These are phyloP conservation scores for Aspergillus tubingensis DNA, from an alignment of 2,329 filamentous ascomycete species.

Conservation along the genomic window DNA sequence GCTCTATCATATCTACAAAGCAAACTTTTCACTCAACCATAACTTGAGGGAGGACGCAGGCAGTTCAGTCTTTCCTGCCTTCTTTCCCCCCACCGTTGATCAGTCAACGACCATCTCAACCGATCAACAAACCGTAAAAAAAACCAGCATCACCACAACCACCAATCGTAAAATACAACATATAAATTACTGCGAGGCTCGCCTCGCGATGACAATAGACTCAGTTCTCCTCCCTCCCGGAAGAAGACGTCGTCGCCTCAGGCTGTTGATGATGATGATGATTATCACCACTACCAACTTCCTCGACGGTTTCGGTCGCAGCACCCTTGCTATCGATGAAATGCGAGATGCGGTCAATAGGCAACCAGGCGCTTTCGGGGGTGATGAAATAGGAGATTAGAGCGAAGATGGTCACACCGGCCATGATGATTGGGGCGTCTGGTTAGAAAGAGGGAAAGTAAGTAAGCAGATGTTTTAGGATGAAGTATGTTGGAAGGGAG, in stretches of 20 bases:
- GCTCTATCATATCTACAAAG: not conserved
- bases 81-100: not conserved
- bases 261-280: not conserved
- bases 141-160: not conserved
- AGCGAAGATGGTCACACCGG: constrained; percentile 51
- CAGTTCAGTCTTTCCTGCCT: not conserved
- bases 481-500: not conserved
- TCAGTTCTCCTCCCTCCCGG: not conserved
- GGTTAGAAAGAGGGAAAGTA: not conserved
- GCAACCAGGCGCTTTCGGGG: constrained; percentile 51
- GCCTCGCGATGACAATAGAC: too few relatives aligned
- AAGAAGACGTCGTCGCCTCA: not conserved
- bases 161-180: not conserved
- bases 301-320: constrained; percentile 29
- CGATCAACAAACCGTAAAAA: not conserved
- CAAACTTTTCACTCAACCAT: not conserved
- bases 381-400: constrained; percentile 53
- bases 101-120: not conserved
- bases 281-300: constrained; percentile 16
- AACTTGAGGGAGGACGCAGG: not conserved
- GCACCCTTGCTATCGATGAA: constrained; percentile 44
- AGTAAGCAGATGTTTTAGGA: not conserved
- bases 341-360: constrained; percentile 47
- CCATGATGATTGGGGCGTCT: constrained; percentile 57
- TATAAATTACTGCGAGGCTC: not conserved